Percentiles rank a stretch among this genome's conserved stretches.
phyloP scores from a whole-genome alignment of 202 grass and related monocot species.

The Carex sylvatica region DNA sequence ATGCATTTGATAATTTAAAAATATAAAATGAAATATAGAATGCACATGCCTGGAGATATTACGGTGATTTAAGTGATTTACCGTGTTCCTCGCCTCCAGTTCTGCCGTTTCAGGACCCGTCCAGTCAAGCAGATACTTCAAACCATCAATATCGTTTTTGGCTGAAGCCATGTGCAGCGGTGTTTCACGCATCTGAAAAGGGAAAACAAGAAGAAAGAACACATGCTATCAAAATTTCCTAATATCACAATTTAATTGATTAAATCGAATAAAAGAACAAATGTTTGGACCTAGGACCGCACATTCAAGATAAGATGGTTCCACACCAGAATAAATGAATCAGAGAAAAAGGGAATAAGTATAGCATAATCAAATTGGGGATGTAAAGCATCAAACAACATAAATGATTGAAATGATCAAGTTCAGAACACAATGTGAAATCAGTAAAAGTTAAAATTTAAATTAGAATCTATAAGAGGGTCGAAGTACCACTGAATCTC shows the following conservation, averaged over 20 bases:
- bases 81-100: constrained; percentile 91
- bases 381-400: neutral
- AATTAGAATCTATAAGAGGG: constrained; percentile 11
- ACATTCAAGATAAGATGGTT: neutral
- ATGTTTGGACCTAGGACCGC: neutral
- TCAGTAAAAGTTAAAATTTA: neutral
- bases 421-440: neutral
- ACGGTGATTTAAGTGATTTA: constrained; percentile 36
- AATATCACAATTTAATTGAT: constrained; percentile 4
- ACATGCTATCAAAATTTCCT: neutral
- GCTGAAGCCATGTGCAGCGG: constrained; percentile 87
- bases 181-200: constrained; percentile 82
- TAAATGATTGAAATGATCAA: neutral
- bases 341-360: neutral
- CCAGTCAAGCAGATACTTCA: constrained; percentile 75
- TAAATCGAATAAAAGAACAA: neutral
- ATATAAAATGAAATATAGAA: neutral
- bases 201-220: constrained; percentile 24
- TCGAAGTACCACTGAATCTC: constrained; percentile 58
- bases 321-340: neutral
- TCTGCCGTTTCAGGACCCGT: constrained; percentile 51
- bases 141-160: constrained; percentile 59
- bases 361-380: neutral
- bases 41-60: neutral
- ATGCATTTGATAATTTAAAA: constrained; percentile 19